Evolutionary conservation across 1,284 basidiomycete genomes (phyloP).

Genomic region (Ganoderma sinense): DNA sequence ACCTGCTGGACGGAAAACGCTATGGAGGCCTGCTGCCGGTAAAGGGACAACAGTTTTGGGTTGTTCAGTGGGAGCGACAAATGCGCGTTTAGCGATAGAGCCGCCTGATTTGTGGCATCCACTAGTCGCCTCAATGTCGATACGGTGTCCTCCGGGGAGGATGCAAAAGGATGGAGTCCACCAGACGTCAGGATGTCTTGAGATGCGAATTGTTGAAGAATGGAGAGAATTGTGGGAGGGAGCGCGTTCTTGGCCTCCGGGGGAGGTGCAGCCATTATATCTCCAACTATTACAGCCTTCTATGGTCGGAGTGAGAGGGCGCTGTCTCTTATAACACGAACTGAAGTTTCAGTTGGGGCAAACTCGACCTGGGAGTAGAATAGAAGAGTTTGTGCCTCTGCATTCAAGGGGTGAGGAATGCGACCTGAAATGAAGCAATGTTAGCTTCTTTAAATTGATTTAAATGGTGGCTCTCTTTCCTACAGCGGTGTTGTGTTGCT

Average conservation of each 20-base stretch:
- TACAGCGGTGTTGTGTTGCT: neutral
- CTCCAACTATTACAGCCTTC: neutral
- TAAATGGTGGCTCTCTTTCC: neutral
- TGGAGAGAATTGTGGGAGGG: conserved; percentile 24
- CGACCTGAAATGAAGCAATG: neutral
- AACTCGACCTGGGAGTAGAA: neutral
- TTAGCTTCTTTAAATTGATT: neutral
- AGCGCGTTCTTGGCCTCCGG: conserved; percentile 5
- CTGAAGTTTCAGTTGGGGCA: neutral
- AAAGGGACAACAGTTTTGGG: conserved; percentile 69
- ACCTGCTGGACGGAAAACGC: conserved; percentile 58
- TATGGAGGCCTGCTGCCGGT: conserved; percentile 67
- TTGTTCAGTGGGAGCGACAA: conserved; percentile 57
- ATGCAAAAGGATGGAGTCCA: conserved; percentile 33
- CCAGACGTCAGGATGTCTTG: conserved; percentile 22
- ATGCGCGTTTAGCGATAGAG: conserved; percentile 60
- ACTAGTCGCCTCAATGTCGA: conserved; percentile 55
- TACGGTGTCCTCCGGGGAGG: conserved; percentile 29
- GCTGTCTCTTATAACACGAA: neutral
- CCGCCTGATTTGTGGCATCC: conserved; percentile 57
- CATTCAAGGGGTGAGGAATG: neutral
- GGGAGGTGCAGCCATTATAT: conserved; percentile 6
- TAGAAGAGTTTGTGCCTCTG: too few relatives aligned
- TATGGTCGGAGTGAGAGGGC: neutral
- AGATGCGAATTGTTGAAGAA: conserved; percentile 29